Conservation (phyloP, 495 filamentous ascomycete species). For the Penicillium cataractarum region DNA sequence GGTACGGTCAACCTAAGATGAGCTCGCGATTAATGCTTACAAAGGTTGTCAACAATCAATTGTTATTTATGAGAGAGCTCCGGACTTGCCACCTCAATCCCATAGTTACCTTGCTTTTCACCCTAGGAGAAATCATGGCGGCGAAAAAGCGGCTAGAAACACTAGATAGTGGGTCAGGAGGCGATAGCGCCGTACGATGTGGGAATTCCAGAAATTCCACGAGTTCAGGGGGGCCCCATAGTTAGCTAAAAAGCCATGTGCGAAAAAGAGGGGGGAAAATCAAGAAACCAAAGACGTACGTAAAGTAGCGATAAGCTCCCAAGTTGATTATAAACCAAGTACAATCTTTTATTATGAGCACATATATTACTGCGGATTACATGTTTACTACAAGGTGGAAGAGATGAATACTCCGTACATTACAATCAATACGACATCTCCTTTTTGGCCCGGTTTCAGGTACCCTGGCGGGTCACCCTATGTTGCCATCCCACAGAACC, state of each 20-base stretch:
- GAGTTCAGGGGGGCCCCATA: conserved; percentile 21
- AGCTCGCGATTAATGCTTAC: too few relatives aligned
- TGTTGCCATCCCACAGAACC: neutral
- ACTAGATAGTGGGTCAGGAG: conserved; percentile 38
- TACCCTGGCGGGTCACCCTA: neutral
- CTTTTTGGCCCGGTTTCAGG: conserved; percentile 5
- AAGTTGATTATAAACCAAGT: neutral
- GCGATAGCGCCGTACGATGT: conserved; percentile 16
- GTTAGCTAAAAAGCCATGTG: conserved; percentile 1
- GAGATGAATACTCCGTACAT: neutral
- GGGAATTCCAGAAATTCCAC: conserved; percentile 25
- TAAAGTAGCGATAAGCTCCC: neutral
- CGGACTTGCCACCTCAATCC: too few relatives aligned
- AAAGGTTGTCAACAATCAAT: too few relatives aligned
- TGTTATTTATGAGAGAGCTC: too few relatives aligned
- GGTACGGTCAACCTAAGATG: too few relatives aligned
- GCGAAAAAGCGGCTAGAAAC: conserved; percentile 31
- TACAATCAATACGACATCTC: neutral
- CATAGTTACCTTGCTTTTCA: neutral
- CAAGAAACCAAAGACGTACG: neutral
- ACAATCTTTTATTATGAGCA: too few relatives aligned
- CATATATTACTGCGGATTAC: neutral
- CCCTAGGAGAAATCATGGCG: neutral
- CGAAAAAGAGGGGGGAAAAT: neutral
- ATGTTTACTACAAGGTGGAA: neutral